These are phyloP conservation scores for Mortierella sp. DNA, from an alignment of 371 early-diverging fungal species.

Conservation along the genomic window DNA sequence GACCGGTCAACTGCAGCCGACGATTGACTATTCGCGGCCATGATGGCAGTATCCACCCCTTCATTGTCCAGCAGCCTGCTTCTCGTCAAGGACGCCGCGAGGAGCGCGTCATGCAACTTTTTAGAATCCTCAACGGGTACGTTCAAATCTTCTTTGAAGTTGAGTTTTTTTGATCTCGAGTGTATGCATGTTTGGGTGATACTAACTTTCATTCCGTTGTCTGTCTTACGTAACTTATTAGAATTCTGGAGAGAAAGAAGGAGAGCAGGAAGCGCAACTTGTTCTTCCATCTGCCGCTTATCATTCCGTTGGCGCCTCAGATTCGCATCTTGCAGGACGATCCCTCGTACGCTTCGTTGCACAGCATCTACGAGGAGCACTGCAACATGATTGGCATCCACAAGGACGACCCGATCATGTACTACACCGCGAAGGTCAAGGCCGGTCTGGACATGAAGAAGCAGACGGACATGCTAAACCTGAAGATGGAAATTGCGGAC, in stretches of 20 bases:
- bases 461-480: conserved; percentile 72
- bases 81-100: conserved; percentile 91
- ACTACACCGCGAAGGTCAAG: conserved; percentile 76
- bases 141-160: neutral
- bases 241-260: conserved; percentile 81
- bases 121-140: conserved; percentile 87
- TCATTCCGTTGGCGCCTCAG: conserved; percentile 93
- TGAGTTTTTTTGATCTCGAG: no score
- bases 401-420: conserved; percentile 86
- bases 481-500: conserved; percentile 86
- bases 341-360: conserved; percentile 85
- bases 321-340: conserved; percentile 95
- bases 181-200: no score
- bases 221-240: conserved; percentile 12
- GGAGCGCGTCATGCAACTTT: conserved; percentile 94
- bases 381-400: conserved; percentile 76
- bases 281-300: conserved; percentile 91
- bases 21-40: conserved; percentile 91
- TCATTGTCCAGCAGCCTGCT: conserved; percentile 93
- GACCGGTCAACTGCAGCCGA: conserved; percentile 80
- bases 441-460: conserved; percentile 62
- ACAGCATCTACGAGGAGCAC: conserved; percentile 90
- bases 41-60: conserved; percentile 91
- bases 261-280: conserved; percentile 87
- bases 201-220: neutral